phyloP scores from a whole-genome alignment of 2,329 filamentous ascomycete genomes.

The Pseudogymnoascus sp. region DNA sequence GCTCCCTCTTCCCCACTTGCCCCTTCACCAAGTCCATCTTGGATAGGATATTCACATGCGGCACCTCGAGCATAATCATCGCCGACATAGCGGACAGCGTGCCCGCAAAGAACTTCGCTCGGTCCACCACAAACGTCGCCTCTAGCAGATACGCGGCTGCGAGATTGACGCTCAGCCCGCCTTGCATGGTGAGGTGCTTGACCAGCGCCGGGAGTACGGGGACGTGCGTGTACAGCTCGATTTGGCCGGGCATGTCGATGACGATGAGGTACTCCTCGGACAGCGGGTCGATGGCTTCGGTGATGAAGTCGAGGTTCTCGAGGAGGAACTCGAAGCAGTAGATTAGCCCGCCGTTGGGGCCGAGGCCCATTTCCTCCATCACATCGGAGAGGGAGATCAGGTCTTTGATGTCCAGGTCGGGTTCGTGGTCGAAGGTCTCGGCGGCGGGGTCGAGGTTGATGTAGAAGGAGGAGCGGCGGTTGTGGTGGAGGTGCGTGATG shows the following conservation, averaged over 20 bases:
- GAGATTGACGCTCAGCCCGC: conserved; percentile 78
- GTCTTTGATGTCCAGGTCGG: conserved; percentile 91
- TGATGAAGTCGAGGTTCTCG: conserved; percentile 88
- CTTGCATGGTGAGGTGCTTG: conserved; percentile 68
- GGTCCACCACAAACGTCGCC: conserved; percentile 89
- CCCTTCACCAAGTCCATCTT: conserved; percentile 98
- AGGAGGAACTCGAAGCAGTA: conserved; percentile 96
- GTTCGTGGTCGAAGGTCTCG: conserved; percentile 82
- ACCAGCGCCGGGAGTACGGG: conserved; percentile 82
- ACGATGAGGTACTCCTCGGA: conserved; percentile 96
- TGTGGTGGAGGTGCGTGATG: conserved; percentile 85
- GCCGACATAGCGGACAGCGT: conserved; percentile 95
- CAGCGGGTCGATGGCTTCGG: conserved; percentile 72
- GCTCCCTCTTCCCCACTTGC: conserved; percentile 74
- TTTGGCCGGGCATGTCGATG: conserved; percentile 98
- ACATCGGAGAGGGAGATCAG: conserved; percentile 90
- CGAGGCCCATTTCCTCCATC: conserved; percentile 88
- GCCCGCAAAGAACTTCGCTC: conserved; percentile 94
- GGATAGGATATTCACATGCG: conserved; percentile 89
- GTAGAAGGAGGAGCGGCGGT: conserved; percentile 91
- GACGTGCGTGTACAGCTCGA: conserved; percentile 96
- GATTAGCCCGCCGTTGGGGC: conserved; percentile 86
- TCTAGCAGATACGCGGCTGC: conserved; percentile 94
- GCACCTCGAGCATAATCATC: conserved; percentile 97
- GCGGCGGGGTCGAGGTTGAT: conserved; percentile 97